A percentile compares a stretch with the other conserved stretches of the same genome.
phyloP scores from a whole-genome alignment of 768 basidiomycete species.

The Leccinum pellstonianum region DNA sequence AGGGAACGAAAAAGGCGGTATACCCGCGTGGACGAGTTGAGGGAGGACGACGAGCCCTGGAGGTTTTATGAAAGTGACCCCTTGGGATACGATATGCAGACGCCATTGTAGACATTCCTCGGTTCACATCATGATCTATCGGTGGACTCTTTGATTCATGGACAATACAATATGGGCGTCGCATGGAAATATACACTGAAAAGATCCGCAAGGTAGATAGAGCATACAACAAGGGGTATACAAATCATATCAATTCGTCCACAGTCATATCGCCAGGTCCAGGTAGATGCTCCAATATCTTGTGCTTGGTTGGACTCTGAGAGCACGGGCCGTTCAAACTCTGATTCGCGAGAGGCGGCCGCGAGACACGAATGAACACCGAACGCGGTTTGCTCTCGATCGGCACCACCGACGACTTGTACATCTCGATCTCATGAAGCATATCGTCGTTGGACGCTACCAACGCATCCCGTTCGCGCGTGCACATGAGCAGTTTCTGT shows the following conservation, averaged over 20 bases:
- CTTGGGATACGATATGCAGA: slow-evolving; percentile 15
- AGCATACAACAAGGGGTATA: slow-evolving; percentile 5
- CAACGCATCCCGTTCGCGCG: slow-evolving; percentile 49
- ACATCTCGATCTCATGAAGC: slow-evolving; percentile 54
- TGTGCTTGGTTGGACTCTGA: slow-evolving; percentile 17
- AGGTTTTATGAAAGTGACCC: no score
- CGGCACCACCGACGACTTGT: slow-evolving; percentile 55
- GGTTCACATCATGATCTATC: neutral
- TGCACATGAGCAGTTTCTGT: slow-evolving; percentile 50
- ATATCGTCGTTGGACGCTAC: slow-evolving; percentile 45
- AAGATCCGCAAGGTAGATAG: slow-evolving; percentile 11
- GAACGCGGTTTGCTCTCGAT: slow-evolving; percentile 53
- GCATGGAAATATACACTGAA: neutral
- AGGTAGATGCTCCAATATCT: slow-evolving; percentile 33
- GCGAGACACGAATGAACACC: slow-evolving; percentile 42
- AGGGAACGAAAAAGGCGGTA: no score
- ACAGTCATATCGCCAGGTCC: slow-evolving; percentile 51
- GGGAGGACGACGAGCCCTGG: no score
- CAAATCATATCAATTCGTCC: slow-evolving; percentile 41
- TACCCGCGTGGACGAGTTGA: no score
- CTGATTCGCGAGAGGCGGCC: slow-evolving; percentile 47
- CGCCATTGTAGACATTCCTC: slow-evolving; percentile 1
- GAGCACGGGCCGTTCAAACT: slow-evolving; percentile 34
- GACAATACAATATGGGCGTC: neutral
- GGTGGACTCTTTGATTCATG: neutral